Base-by-base conservation (phyloP, 2,329 filamentous ascomycete genomes). In the Monosporascus sp. region DNA sequence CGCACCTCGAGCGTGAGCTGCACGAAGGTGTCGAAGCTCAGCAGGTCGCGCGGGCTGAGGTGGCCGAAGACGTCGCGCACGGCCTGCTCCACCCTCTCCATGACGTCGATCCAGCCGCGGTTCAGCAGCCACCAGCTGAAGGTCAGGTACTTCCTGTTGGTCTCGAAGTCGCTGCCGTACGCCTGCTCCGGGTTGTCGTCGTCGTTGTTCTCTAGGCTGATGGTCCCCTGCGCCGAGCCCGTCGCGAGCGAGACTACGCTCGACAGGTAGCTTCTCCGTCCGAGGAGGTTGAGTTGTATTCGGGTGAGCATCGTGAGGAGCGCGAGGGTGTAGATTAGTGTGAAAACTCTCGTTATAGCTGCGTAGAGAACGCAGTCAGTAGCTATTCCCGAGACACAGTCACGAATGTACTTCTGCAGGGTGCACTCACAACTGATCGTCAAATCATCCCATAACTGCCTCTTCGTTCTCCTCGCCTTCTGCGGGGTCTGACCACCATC, bases 81-180 rank as follows among this genome's bases (percentile, higher is more conserved):
- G 4, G 91, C 91, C n/a, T 77, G 75, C 66, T 91, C 85, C 47
- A 99, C 92, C 58, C 86, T 88, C 52, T 84, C 78, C 80, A 91
- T 87, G 52, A 97, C 75, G 53, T 91, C 84, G 59, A 85, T 83
- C 85, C 91, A 97, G 44, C 94, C 94, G 59, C 84, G 84, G 72
- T 99, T 93, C 47, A 99, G 78, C 47, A 99, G 75, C 92, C 93
- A 99, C 94, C 94, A 99, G 72, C 90, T 96, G 69, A 97, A 96
- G 41, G 92, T 95, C 48, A 99, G 78, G 67, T 97, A 99, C 65
- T 89, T 89, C 62, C 92, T 82, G 71, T 99, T 99, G 37, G 91
- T 96, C 70, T 97, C 92, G 61, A 96, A 97, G 70, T 99, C 94
- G 69, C 89, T 93, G 45, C 91, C 91, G 66, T 95, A 91, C 4